phyloP scores from a whole-genome alignment of 352 stramenopile genomes.

The Detonula confervacea region DNA sequence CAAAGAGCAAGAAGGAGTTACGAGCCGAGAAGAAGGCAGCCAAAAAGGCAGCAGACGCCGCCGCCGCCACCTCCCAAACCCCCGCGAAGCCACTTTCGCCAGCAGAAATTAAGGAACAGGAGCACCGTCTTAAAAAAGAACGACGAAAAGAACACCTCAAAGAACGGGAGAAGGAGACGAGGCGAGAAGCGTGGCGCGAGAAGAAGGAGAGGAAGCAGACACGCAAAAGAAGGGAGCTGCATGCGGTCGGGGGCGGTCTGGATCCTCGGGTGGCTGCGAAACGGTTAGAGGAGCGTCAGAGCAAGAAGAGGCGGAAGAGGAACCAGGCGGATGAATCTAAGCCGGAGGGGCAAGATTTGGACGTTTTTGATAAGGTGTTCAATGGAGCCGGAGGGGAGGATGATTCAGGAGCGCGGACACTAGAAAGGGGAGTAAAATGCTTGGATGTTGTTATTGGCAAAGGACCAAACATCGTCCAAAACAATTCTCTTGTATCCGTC shows the following conservation, averaged over 20 bases:
- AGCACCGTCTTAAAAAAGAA: slow-evolving; percentile 39
- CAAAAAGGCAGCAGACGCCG: slow-evolving; percentile 24
- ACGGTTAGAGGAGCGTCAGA: slow-evolving; percentile 11
- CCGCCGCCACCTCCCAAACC: not conserved
- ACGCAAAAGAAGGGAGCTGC: slow-evolving; percentile 16
- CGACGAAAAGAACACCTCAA: slow-evolving; percentile 34
- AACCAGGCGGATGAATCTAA: slow-evolving; percentile 5
- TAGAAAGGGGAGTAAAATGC: slow-evolving; percentile 35
- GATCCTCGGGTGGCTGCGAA: slow-evolving; percentile 9
- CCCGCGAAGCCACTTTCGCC: not conserved
- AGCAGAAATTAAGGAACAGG: slow-evolving; percentile 20
- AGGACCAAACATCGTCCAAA: slow-evolving; percentile 7
- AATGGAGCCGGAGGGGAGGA: slow-evolving; percentile 1
- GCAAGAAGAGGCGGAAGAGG: slow-evolving; percentile 31
- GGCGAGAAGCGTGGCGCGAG: slow-evolving; percentile 2
- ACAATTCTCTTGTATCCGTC: slow-evolving; percentile 38
- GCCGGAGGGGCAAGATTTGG: not conserved
- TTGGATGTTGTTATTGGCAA: slow-evolving; percentile 28
- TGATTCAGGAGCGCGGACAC: slow-evolving; percentile 9
- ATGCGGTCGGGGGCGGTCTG: not conserved
- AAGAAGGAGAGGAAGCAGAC: slow-evolving; percentile 42
- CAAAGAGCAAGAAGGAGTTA: slow-evolving; percentile 59
- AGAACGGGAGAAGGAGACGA: slow-evolving; percentile 38
- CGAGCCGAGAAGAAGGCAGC: slow-evolving; percentile 40
- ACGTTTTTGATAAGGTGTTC: slow-evolving; percentile 19